Percentiles rank a stretch among this genome's conserved stretches.
phyloP scores from a whole-genome alignment of 306 rosid genomes.

The Vigna hirtella region DNA sequence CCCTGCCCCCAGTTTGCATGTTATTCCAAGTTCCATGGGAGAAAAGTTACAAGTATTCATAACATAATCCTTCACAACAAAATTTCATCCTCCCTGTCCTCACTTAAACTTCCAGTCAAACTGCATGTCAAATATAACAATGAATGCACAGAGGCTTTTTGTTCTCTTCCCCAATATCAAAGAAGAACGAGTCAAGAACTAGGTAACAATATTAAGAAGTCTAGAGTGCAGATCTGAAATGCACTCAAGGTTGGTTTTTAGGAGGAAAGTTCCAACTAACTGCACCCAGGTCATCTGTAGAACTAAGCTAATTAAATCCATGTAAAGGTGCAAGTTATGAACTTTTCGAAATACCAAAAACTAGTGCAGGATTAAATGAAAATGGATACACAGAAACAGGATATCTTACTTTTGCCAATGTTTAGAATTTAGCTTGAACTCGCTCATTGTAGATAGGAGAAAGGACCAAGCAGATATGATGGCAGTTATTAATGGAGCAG shows the following conservation, averaged over 20 bases:
- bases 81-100: not conserved
- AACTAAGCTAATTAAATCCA: not conserved
- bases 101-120: not conserved
- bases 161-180: not conserved
- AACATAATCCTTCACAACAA: conserved; percentile 7
- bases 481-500: conserved; percentile 61
- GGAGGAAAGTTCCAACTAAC: not conserved
- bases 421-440: conserved; percentile 71
- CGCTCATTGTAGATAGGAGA: conserved; percentile 79
- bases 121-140: conserved; percentile 9
- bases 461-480: conserved; percentile 92
- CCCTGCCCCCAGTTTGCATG: not conserved
- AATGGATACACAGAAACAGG: not conserved
- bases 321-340: conserved; percentile 17
- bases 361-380: not conserved
- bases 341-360: not conserved
- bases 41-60: conserved; percentile 10
- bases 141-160: not conserved
- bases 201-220: not conserved
- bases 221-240: conserved; percentile 1
- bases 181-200: not conserved
- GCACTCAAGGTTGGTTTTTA: not conserved
- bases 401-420: conserved; percentile 83
- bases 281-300: not conserved
- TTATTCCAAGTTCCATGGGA: conserved; percentile 10